Percentiles rank a stretch among this genome's conserved stretches.
Evolutionary conservation across 192 early-diverging fungal species (phyloP).

Genomic region (Backusella circina): DNA sequence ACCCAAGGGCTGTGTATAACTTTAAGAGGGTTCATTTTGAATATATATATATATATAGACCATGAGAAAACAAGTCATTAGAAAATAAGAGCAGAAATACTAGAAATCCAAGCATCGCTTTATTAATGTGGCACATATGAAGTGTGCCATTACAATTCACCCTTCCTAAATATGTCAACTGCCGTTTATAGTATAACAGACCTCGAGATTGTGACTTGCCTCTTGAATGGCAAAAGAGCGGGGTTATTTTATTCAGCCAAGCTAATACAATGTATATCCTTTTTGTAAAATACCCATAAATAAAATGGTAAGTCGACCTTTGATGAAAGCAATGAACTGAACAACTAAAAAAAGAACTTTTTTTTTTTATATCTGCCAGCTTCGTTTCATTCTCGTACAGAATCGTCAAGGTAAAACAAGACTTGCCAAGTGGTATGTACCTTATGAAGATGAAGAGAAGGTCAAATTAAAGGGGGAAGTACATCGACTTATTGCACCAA

Average conservation of each 20-base stretch:
- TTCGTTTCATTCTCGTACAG: constrained; percentile 96
- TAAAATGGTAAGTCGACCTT: neutral
- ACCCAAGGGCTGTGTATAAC: too few species aligned
- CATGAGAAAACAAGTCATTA: too few species aligned
- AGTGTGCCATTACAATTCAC: too few species aligned
- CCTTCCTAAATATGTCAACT: too few species aligned
- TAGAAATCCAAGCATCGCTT: too few species aligned
- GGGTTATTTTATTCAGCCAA: neutral
- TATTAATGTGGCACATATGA: too few species aligned
- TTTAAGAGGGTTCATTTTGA: too few species aligned
- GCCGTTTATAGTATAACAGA: neutral
- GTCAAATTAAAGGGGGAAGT: constrained; percentile 92
- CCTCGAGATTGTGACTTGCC: neutral
- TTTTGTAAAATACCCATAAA: neutral
- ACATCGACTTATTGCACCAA: constrained; percentile 90
- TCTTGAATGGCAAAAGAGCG: neutral
- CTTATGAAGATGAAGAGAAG: constrained; percentile 93
- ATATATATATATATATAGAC: too few species aligned
- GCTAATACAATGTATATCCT: neutral
- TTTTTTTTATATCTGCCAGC: constrained; percentile 38
- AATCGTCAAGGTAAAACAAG: constrained; percentile 98
- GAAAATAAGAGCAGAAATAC: too few species aligned
- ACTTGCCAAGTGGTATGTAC: constrained; percentile 96
- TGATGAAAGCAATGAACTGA: neutral
- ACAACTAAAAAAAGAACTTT: neutral